Base-by-base conservation (phyloP, 306 rosid genomes). In the Myrica gale region DNA sequence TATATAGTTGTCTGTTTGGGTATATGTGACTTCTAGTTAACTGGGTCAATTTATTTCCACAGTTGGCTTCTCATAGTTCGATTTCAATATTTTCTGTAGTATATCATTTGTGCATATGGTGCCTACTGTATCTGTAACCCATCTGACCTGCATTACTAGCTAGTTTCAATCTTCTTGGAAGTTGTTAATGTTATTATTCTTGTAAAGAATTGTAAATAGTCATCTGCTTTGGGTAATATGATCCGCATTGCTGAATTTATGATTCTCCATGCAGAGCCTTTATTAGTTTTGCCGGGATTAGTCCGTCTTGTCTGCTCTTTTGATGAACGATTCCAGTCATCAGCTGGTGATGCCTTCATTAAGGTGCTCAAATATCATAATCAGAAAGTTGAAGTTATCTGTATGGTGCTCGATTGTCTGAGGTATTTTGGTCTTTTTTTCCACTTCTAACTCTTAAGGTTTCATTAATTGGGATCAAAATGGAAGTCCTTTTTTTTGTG, bases 381-480 rank as follows among this genome's bases (percentile, higher is more conserved):
- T 78, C 88, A 87, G 83, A 88, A 76, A 74, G 78, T 82, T 75
- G 92, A 89, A 72, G 85, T 87, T 45, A 79, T 95, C 81, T 85
- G 86, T 68, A 75, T 87, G 85, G 83, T 95, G 82, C 95, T 95
- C 57, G 98, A 95, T 81, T 82, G 89, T 80, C 90, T 95, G 47
- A 85, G 90, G 98, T 95, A 83, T 73, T 75, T 80, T 76, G 45
- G 74, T 62, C 58, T 21, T 44, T 11, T 45, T 39, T 67, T 37
- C 50, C 56, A 20, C 39, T 56, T 69, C 58, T 47, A 9, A 39
- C 47, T 21, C 19, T 55, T 65, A 54, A 15, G 44, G 53, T 78
- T 78, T 17, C 8, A 61, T 58, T 45, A 69, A 63, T 78, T 55
- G 39, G 43, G 5, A 21, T 47, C 47, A 72, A 71, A 52, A 73